Conservation (phyloP, 495 filamentous ascomycete genomes). For the Hapsidospora chrysogenum region DNA sequence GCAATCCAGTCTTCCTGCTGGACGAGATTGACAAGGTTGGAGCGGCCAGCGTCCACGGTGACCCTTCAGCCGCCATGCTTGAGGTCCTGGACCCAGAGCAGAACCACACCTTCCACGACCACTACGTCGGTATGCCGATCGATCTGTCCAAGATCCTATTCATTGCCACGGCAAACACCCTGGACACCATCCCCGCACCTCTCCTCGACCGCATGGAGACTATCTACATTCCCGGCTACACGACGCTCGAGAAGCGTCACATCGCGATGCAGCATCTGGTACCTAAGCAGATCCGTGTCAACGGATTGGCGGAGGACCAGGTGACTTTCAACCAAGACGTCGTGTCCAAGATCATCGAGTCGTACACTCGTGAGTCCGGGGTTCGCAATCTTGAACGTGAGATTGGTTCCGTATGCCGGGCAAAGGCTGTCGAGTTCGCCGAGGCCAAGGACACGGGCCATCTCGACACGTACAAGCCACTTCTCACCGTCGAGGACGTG, state of each 20-base stretch:
- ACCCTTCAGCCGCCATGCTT: conserved; percentile 96
- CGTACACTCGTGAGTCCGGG: conserved; percentile 94
- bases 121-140: conserved; percentile 92
- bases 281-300: conserved; percentile 70
- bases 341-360: conserved; percentile 83
- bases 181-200: conserved; percentile 88
- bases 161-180: conserved; percentile 93
- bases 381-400: conserved; percentile 94
- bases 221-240: conserved; percentile 84
- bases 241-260: conserved; percentile 92
- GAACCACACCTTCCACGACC: conserved; percentile 86
- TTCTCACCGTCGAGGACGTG: conserved; percentile 59
- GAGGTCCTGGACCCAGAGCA: conserved; percentile 98
- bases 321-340: conserved; percentile 66
- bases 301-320: conserved; percentile 62
- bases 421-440: conserved; percentile 88
- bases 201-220: conserved; percentile 97
- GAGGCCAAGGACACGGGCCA: conserved; percentile 70
- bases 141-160: conserved; percentile 95
- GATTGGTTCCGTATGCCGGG: conserved; percentile 82
- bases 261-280: conserved; percentile 88
- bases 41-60: conserved; percentile 80
- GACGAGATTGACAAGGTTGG: conserved; percentile 99
- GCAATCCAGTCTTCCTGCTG: conserved; percentile 90
- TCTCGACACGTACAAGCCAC: conserved; percentile 53